Conservation (phyloP, 2,329 filamentous ascomycete genomes). For the Corinectria fuckeliana region DNA sequence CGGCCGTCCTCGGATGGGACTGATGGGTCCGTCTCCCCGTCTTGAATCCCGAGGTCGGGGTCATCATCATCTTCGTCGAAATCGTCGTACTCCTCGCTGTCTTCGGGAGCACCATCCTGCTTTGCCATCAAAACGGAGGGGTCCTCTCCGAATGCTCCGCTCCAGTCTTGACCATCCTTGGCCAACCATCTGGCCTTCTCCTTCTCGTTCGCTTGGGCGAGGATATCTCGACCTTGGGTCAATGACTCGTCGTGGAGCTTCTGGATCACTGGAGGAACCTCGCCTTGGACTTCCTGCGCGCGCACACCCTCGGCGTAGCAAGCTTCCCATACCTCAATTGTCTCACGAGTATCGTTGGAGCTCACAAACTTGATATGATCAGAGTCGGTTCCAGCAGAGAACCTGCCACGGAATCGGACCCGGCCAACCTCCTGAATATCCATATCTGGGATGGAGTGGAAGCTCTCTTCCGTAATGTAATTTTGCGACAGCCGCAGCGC, state of each 20-base stretch:
- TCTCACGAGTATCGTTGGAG: conserved; percentile 90
- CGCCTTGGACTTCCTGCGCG: conserved; percentile 69
- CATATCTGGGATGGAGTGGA: conserved; percentile 71
- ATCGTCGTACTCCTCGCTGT: conserved; percentile 50
- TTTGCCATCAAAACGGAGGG: conserved; percentile 59
- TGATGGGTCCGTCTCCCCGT: conserved; percentile 51
- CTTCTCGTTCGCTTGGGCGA: conserved; percentile 73
- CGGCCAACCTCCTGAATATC: conserved; percentile 82
- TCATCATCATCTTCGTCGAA: conserved; percentile 48
- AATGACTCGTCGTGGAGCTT: conserved; percentile 83
- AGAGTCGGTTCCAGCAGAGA: conserved; percentile 89
- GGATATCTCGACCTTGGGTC: conserved; percentile 78
- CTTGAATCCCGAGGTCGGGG: conserved; percentile 65
- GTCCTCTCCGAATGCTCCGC: conserved; percentile 81
- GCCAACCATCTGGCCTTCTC: conserved; percentile 80
- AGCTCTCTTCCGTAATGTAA: conserved; percentile 85
- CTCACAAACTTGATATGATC: conserved; percentile 83
- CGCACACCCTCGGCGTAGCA: conserved; percentile 89
- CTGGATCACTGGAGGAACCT: conserved; percentile 75
- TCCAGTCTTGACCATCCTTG: conserved; percentile 85
- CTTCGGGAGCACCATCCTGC: conserved; percentile 34
- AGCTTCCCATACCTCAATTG: conserved; percentile 92
- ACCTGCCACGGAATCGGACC: conserved; percentile 78
- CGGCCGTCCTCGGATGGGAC: conserved; percentile 39
- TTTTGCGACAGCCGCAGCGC: conserved; percentile 83